Evolutionary conservation across 352 stramenopile species (phyloP).

Genomic region (Blastocystis sp.): DNA sequence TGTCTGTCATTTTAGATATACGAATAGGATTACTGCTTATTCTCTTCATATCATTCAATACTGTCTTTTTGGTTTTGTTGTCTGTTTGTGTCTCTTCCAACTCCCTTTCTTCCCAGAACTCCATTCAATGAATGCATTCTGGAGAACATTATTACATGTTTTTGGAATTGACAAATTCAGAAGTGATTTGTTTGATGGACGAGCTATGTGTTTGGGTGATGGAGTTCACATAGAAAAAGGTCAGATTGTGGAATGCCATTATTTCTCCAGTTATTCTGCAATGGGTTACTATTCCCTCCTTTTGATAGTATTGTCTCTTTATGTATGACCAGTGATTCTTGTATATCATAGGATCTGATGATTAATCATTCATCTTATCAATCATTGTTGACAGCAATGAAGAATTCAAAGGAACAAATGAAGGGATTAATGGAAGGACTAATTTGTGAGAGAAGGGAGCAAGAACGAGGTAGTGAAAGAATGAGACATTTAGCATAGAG

Average conservation of each 20-base stretch:
- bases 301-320: not conserved
- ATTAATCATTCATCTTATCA: not conserved
- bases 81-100: not conserved
- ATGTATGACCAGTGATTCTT: not conserved
- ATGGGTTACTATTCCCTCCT: slow-evolving; percentile 18
- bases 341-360: not conserved
- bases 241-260: slow-evolving; percentile 23
- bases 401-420: not conserved
- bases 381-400: not conserved
- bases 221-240: not conserved
- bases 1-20: not conserved
- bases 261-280: not conserved
- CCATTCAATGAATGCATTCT: not conserved
- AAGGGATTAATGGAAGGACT: not conserved
- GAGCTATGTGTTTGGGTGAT: not conserved
- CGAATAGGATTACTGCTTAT: not conserved
- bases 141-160: not conserved
- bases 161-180: slow-evolving; percentile 20
- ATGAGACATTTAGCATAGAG: not conserved
- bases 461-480: not conserved
- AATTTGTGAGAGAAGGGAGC: not conserved
- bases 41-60: not conserved
- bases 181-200: not conserved
- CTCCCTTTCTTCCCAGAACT: not conserved
- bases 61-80: not conserved